Percentiles rank a stretch among this genome's conserved stretches.
Conservation (phyloP, 23 red algal species). For the Gracilariopsis chorda region DNA sequence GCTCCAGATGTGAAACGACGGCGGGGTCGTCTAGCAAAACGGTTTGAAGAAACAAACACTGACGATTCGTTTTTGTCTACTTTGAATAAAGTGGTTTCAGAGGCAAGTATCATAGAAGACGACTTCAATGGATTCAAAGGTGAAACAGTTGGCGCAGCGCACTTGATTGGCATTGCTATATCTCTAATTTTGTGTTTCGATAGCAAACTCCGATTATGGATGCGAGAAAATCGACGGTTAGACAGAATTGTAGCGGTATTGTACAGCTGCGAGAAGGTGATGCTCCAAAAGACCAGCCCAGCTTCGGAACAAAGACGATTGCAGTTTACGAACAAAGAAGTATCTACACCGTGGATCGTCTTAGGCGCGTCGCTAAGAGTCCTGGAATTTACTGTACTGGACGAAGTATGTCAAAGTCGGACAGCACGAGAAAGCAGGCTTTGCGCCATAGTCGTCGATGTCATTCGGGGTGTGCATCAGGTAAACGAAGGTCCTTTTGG, state of each 20-base stretch:
- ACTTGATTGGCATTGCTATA: slow-evolving; percentile 22
- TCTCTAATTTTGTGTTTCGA: neutral
- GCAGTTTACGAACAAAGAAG: neutral
- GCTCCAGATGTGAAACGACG: neutral
- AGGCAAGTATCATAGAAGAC: slow-evolving; percentile 10
- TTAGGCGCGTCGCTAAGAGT: slow-evolving; percentile 19
- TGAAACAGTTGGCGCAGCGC: slow-evolving; percentile 8
- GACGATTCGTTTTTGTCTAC: neutral
- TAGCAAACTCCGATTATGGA: slow-evolving; percentile 7
- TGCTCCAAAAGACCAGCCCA: neutral
- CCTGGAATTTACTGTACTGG: slow-evolving; percentile 36
- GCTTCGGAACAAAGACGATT: neutral
- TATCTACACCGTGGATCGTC: slow-evolving; percentile 9
- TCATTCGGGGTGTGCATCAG: slow-evolving; percentile 9
- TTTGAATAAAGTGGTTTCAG: slow-evolving; percentile 33
- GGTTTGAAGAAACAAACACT: neutral
- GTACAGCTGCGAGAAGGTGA: slow-evolving; percentile 37
- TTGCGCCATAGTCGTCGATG: slow-evolving; percentile 20
- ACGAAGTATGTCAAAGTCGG: slow-evolving; percentile 15
- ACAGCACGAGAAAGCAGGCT: slow-evolving; percentile 23
- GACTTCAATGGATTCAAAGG: slow-evolving; percentile 30
- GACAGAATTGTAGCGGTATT: slow-evolving; percentile 44
- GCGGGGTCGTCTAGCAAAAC: slow-evolving; percentile 11
- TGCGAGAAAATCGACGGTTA: slow-evolving; percentile 52
- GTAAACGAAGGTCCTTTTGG: slow-evolving; percentile 16